Base-by-base conservation (phyloP, 2,329 filamentous ascomycete species). In the Cyphellophora attinorum region DNA sequence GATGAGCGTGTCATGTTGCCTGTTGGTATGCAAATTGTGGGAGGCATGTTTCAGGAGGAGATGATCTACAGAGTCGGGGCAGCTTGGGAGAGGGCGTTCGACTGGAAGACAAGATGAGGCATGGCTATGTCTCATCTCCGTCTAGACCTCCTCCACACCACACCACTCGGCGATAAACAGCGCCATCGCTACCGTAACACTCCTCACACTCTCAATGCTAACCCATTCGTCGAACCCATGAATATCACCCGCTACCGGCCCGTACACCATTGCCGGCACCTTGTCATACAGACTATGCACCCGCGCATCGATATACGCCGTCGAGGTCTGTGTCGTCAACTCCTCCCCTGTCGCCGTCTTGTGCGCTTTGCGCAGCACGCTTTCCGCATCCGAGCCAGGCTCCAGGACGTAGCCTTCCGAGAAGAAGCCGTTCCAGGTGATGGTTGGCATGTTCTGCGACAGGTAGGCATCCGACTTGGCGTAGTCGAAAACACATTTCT, bases 141-240 rank as follows among this genome's bases (percentile, higher is more conserved):
- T n/a, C n/a, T 44, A 31, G 18, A 44, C 33, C 23, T 40, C 33
- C 33, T 44, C 42, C 5, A 41, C 27, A 6, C 39, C 42, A 35
- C 42, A 44, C 42, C 42, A 45, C 31, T 40, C 35, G 3, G 42
- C 42, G 19, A 45, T 42, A 30, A 45, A 45, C 17, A 45, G 28
- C 11, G 42, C 42, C 6, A 45, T 42, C 5, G 42, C 39, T 5
- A 34, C 27, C 10, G 42, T 45, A 15, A 39, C 33, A 19, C 37
- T 34, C 29, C 42, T 45, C 13, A 45, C 11, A 12, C 64, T 69
- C 5, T 64, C 46, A 2, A 62, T 53, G 12, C 66, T 59, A 0
- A 67, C 66, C 59, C 61, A 72, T 48, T 74, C 69, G 34, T 67
- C 60, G 28, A 66, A 67, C 0, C 54, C 57, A 44, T 74, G 68